phyloP scores from a whole-genome alignment of 441 rosid genomes.

The Gossypium lobatum region DNA sequence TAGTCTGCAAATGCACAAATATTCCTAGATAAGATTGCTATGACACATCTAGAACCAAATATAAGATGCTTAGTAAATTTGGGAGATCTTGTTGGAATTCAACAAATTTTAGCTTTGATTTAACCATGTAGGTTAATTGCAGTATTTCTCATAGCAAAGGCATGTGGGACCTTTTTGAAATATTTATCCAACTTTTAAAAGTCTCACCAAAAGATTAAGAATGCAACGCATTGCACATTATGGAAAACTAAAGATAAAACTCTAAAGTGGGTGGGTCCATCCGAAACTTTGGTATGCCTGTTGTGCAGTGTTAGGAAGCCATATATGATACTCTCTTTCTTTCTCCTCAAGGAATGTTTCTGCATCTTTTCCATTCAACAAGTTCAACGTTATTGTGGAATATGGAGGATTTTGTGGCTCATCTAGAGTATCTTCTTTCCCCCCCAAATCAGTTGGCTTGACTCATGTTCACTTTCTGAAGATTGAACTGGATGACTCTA shows the following conservation, averaged over 20 bases:
- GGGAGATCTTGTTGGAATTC: not conserved
- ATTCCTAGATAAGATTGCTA: not conserved
- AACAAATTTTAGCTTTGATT: not conserved
- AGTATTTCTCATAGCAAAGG: constrained; percentile 3
- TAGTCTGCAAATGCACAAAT: not conserved
- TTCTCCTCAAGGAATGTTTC: constrained; percentile 38
- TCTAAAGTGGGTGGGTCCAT: not conserved
- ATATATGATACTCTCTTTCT: constrained; percentile 17
- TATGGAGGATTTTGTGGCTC: constrained; percentile 46
- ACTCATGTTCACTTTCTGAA: constrained; percentile 46
- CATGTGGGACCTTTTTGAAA: not conserved
- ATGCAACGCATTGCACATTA: not conserved
- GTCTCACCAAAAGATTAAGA: not conserved
- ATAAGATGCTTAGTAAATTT: not conserved
- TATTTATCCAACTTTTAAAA: not conserved
- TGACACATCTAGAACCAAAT: not conserved
- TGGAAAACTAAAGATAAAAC: not conserved
- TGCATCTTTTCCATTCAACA: constrained; percentile 39
- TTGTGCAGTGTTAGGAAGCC: not conserved
- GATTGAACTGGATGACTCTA: constrained; percentile 38
- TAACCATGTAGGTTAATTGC: constrained; percentile 2
- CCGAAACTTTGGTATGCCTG: not conserved
- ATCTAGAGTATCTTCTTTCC: constrained; percentile 32
- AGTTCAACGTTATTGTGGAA: constrained; percentile 47
- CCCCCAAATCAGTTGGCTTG: constrained; percentile 21